phyloP scores from a whole-genome alignment of 2,329 filamentous ascomycete genomes.

The Annulohypoxylon truncatum region DNA sequence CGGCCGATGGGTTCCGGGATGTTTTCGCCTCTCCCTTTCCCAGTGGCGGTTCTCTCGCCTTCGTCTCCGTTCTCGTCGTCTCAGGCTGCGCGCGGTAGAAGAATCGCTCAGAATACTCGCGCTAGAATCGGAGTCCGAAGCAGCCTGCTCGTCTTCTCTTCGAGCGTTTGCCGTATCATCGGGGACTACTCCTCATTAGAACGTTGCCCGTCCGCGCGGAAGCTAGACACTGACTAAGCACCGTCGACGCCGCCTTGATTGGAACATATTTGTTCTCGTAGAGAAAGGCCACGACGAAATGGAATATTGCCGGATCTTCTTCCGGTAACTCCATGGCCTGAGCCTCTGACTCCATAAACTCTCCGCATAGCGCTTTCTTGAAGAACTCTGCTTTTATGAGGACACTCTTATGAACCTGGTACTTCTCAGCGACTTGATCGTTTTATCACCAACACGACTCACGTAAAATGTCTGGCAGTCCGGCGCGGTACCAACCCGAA shows the following conservation, averaged over 20 bases:
- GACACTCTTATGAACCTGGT: constrained; percentile 59
- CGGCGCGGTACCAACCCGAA: constrained; percentile 57
- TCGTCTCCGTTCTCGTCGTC: constrained; percentile 50
- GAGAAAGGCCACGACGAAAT: constrained; percentile 63
- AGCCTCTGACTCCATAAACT: constrained; percentile 59
- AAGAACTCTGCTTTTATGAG: constrained; percentile 62
- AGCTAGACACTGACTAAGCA: constrained; percentile 49
- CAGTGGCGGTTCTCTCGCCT: constrained; percentile 52
- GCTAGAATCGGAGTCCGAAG: constrained; percentile 49
- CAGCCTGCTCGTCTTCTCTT: constrained; percentile 50
- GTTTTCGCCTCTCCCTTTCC: constrained; percentile 57
- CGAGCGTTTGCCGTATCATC: constrained; percentile 58
- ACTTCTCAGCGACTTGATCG: constrained; percentile 2
- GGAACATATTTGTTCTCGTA: constrained; percentile 62
- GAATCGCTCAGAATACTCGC: constrained; percentile 50
- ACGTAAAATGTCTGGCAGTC: constrained; percentile 59
- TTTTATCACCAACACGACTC: constrained; percentile 43
- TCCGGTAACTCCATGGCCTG: constrained; percentile 62
- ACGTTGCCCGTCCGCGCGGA: background rate
- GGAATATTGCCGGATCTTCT: constrained; percentile 63
- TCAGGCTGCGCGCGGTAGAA: constrained; percentile 51
- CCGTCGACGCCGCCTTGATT: constrained; percentile 57
- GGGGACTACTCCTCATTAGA: background rate
- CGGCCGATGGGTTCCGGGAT: constrained; percentile 58
- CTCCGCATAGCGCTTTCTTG: constrained; percentile 60